Percentiles rank a stretch among this genome's conserved stretches.
Evolutionary conservation across 2,329 filamentous ascomycete genomes (phyloP).

Genomic region (Decorospora gaudefroyi): DNA sequence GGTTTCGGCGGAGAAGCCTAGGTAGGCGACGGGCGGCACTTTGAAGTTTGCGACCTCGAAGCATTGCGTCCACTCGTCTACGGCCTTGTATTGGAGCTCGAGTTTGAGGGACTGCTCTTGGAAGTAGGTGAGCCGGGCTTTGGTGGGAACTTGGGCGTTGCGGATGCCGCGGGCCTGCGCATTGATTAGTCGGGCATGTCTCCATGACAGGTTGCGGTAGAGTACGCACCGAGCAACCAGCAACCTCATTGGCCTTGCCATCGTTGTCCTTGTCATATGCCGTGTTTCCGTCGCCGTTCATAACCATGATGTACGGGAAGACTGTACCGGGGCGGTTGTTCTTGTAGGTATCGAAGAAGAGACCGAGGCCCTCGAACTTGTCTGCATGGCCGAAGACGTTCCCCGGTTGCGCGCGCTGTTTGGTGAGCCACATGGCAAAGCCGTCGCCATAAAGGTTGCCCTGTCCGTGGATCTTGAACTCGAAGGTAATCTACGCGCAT

Average conservation of each 20-base stretch:
- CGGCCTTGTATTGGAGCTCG: slow-evolving; percentile 91
- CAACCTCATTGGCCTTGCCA: slow-evolving; percentile 89
- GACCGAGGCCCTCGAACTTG: slow-evolving; percentile 87
- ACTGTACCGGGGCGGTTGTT: slow-evolving; percentile 95
- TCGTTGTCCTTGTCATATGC: slow-evolving; percentile 92
- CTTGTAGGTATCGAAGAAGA: slow-evolving; percentile 99
- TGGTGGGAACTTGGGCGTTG: slow-evolving; percentile 72
- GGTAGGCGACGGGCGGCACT: slow-evolving; percentile 72
- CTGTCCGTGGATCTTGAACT: slow-evolving; percentile 90
- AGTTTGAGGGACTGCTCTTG: slow-evolving; percentile 90
- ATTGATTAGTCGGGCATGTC: slow-evolving; percentile 17
- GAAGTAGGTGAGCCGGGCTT: slow-evolving; percentile 90
- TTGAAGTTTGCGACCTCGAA: slow-evolving; percentile 72
- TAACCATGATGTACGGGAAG: slow-evolving; percentile 98
- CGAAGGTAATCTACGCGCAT: slow-evolving; percentile 72
- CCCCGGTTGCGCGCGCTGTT: slow-evolving; percentile 79
- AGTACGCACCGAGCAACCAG: slow-evolving; percentile 77
- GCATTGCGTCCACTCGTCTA: slow-evolving; percentile 86
- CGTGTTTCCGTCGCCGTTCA: slow-evolving; percentile 90
- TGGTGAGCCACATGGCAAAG: slow-evolving; percentile 97
- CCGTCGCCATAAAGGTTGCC: slow-evolving; percentile 93
- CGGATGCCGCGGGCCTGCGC: slow-evolving; percentile 78
- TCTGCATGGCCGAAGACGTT: slow-evolving; percentile 87
- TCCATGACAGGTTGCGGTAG: not conserved
- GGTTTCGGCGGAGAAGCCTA: slow-evolving; percentile 79